These are phyloP conservation scores for Beta macrorhiza DNA, from an alignment of 179 eudicot species.

Conservation along the genomic window DNA sequence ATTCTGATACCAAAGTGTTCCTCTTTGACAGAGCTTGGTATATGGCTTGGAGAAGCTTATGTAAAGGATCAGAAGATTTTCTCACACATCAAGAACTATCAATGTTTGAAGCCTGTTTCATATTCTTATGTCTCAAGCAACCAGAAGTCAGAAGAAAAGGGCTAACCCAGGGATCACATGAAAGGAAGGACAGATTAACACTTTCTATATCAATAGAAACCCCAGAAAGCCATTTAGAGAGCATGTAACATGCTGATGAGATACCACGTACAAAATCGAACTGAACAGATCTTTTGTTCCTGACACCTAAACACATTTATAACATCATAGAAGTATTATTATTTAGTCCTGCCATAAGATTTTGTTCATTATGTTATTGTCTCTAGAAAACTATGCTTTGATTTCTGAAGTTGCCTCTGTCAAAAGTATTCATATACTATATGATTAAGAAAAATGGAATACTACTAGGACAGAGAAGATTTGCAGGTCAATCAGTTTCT, in stretches of 20 bases:
- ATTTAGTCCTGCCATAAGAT: background rate
- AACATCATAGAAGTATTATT: background rate
- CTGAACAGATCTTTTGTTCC: background rate
- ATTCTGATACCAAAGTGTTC: background rate
- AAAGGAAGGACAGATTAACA: constrained; percentile 9
- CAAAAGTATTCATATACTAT: background rate
- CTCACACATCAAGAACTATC: constrained; percentile 2
- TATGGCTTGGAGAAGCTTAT: constrained; percentile 90
- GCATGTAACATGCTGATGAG: constrained; percentile 4
- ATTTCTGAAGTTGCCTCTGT: background rate
- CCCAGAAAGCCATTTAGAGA: background rate
- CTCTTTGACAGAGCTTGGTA: constrained; percentile 64
- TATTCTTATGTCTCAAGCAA: background rate
- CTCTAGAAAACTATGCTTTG: background rate
- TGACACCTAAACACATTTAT: background rate
- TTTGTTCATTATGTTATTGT: background rate
- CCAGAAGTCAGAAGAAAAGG: constrained; percentile 1
- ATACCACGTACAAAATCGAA: background rate
- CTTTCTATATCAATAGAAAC: background rate
- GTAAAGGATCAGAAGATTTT: constrained; percentile 31
- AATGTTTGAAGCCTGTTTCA: constrained; percentile 8
- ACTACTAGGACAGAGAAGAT: background rate
- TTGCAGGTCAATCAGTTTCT: background rate
- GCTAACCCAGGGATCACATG: constrained; percentile 11
- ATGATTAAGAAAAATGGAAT: background rate